Evolutionary conservation across 2,329 filamentous ascomycete species (phyloP).

Genomic region (Ophiostoma pallidulum): DNA sequence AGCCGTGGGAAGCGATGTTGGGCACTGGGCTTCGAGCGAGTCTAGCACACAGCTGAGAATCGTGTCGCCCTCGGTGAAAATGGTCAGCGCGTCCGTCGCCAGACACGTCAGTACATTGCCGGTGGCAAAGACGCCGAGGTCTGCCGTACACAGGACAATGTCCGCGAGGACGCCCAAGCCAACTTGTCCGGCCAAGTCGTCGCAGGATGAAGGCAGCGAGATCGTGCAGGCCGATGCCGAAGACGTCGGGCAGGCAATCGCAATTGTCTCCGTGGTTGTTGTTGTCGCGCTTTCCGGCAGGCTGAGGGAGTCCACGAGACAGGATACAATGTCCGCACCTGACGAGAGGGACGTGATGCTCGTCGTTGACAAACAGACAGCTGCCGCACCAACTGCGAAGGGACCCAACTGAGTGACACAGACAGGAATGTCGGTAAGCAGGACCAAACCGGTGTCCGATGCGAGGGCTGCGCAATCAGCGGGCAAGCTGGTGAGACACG

Average conservation of each 20-base stretch:
- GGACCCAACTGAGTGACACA: slow-evolving; percentile 14
- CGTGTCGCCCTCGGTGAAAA: not conserved
- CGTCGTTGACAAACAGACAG: slow-evolving; percentile 10
- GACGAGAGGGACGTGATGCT: not conserved
- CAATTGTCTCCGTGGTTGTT: not conserved
- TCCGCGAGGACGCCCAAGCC: not conserved
- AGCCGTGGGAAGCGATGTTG: slow-evolving; percentile 10
- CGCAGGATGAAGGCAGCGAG: slow-evolving; percentile 6
- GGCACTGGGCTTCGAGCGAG: slow-evolving; percentile 10
- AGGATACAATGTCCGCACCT: slow-evolving; percentile 10
- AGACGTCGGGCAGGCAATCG: slow-evolving; percentile 3
- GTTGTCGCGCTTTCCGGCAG: not conserved
- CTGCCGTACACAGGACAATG: not conserved
- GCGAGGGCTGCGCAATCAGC: slow-evolving; percentile 5
- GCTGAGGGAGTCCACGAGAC: slow-evolving; percentile 6
- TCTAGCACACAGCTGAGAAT: slow-evolving; percentile 2
- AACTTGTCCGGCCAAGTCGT: not conserved
- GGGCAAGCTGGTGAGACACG: slow-evolving; percentile 10
- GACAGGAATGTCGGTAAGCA: slow-evolving; percentile 1
- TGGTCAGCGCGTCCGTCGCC: not conserved
- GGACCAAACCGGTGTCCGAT: not conserved
- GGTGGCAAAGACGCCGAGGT: not conserved
- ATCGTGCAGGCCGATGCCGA: slow-evolving; percentile 1
- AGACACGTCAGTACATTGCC: slow-evolving; percentile 2
- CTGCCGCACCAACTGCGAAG: slow-evolving; percentile 9